Evolutionary conservation across 1,139 yeast species (phyloP), one percentile per base, ranked within the genome.

Genomic region (Suhomyces coccinellae): DNA sequence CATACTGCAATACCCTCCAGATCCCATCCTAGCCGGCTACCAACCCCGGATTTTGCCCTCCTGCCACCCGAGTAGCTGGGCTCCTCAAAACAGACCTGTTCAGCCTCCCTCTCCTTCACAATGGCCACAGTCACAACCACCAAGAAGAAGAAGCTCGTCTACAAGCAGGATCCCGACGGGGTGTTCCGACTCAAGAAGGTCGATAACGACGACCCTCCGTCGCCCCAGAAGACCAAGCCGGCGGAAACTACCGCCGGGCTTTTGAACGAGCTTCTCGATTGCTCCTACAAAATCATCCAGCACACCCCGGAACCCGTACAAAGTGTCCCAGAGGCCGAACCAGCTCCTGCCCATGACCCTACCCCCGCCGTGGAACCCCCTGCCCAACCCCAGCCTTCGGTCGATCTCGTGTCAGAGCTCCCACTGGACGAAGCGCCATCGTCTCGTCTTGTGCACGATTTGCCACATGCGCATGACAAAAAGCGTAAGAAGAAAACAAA

Each of bases 101-200:
- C 29, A 16, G 12, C 15, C 16, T 27, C 13, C n/a, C 29, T 12
- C 6, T 26, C 20, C 36, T 8, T 13, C 12, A n/a, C 27, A 14
- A 51, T 51, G 54, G 48, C 48, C 28, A 51, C 54, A 7, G 49
- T 50, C 3, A 52, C 55, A n/a, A 51, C 54, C 16, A 47, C 52
- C 32, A 52, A 49, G 43, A 45, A 50, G 50, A 67, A 65, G 51
- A 69, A 67, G 48, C 54, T 71, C 24, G 67, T 71, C 8, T 71
- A 71, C 52, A 66, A 66, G 47, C 74, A 69, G 50, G 75, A 67
- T 48, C 65, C 72, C 9, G 77, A 71, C 51, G 77, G 77, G 3
- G 73, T 71, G 6, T 71, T 69, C 47, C 57, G 75, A n/a, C 56
- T 71, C 45, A 69, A 69, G 47, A 67, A 64, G 48, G 59, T 62